Base-by-base conservation (phyloP, 805 yeast genomes). In the Barnettozyma siamensis region DNA sequence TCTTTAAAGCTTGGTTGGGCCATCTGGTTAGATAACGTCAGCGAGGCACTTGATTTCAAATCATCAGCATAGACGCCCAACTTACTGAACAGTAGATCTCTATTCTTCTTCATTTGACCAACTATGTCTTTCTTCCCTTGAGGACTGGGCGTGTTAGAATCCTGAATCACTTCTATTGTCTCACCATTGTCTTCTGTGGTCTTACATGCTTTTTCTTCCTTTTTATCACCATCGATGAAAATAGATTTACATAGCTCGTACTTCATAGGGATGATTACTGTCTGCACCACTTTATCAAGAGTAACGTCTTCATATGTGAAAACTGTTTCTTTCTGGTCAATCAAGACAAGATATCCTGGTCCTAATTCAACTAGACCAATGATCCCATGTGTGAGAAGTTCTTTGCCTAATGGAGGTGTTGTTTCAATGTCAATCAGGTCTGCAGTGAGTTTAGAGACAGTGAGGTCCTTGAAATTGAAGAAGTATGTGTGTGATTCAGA, bases 61-160 rank as follows among this genome's bases (percentile, higher is more conserved):
- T 54, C 58, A 41, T 53, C 51, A 1, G 52, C 51, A 34, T 54
- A 56, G 5, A 56, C 47, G 5, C 60, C 60, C 10, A 56, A 36
- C 31, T 52, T 56, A 31, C 56, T 49, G 42, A 56, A 53, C 8
- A 54, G 28, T 30, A 56, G 42, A 26, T 56, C 53, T 18, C 41
- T 53, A 9, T 43, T 43, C 30, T 37, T 42, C 5, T 41, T 41
- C 27, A 51, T 17, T 20, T 50, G 50, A 7, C 44, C 37, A 7
- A 26, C 36, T 10, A 40, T 31, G 16, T 31, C 12, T 18, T 32
- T 37, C 1, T 37, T 23, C 7, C 24, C 24, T 9, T 21, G 24
- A 9, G 6, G 24, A 21, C 6, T 21, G 6, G 43, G 13, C n/a
- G 21, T 30, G 2, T 19, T 34, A 18, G 6, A 33, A 4, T 28